Evolutionary conservation across 2,329 filamentous ascomycete species (phyloP), one percentile per base, ranked within the genome.

Genomic region (Fusarium sp.): DNA sequence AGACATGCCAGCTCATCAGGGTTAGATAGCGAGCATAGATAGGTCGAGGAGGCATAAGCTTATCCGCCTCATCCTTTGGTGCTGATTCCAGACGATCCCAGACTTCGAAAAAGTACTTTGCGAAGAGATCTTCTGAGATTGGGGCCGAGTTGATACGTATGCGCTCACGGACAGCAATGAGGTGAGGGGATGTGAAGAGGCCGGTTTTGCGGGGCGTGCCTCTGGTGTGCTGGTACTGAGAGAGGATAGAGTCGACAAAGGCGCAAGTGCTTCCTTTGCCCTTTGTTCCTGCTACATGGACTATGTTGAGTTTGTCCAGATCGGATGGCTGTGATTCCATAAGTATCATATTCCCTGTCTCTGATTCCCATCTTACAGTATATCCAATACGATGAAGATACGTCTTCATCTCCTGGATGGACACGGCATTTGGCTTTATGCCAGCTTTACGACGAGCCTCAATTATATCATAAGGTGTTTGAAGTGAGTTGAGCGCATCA

Each of bases 391-490:
- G 91, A 59, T 84, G 83, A 75, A 93, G 88, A 86, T 93, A 97
- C 64, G 89, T 87, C 70, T 89, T 86, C 89, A 97, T 97, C 79
- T 97, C 92, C 4, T 88, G 87, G 49, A 96, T 89, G 11, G 92
- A 84, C 59, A 85, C 84, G 63, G 88, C 85, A 79, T 96, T 92
- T 75, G 92, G 89, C 28, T 85, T 87, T 67, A 89, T 83, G 21
- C 93, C 92, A 20, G 91, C 91, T 78, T 92, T 92, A 57, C 89
- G 87, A 54, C 96, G 90, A 53, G 91, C 89, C 77, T 97, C 90
- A 20, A 98, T 87, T 54, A 93, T 87, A 50, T 91, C 88, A 77
- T 91, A 95, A 55, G 97, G 97, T 43, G 92, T 93, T 80, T 99
- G 96, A 53, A 98, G 89, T 46, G 93, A 92, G 80, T 98, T 98